Base-by-base conservation (phyloP, 257 asterid species). In the Jacaranda copaia region DNA sequence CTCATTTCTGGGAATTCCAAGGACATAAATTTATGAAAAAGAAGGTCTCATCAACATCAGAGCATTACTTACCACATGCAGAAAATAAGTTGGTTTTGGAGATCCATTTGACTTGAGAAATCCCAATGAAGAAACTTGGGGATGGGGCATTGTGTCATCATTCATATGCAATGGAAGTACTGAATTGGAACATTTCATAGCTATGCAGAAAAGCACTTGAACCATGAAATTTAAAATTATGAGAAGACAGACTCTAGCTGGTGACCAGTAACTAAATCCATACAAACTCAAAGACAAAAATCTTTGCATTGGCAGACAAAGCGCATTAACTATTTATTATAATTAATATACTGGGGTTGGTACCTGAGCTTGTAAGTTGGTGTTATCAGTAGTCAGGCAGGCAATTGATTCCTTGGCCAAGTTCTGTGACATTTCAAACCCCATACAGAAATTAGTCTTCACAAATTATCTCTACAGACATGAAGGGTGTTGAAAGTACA, bases 311-410 rank as follows among this genome's bases (percentile, higher is more conserved):
- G 43, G 66, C 49, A 67, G 52, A 64, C 67, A 39, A 68, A 59
- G 38, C 16, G 51, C 20, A 10, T 70, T 35, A 64, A 32, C 52
- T 20, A 38, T 14, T 60, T 63, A 63, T 49, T 55, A 52, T 57
- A 64, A 8, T 52, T 36, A 56, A n/a, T 40, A 59, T 52, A 59
- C 72, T 55, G 60, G 16, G 60, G 55, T 77, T 53, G 55, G 76
- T 88, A 91, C 98, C 98, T 86, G 88, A 71, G 84, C 84, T 81
- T 74, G 87, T 85, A 93, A 82, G 57, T 78, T 75, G 81, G 85
- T 70, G 80, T 86, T 87, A 48, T 85, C 92, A 72, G 58, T 69
- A 70, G 82, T 85, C 78, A 88, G 87, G 78, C 78, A 74, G 83
- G 87, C 81, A 81, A 87, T 71, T 74, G 81, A 81, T 79, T 88